Percentiles rank a stretch among this genome's conserved stretches.
Conservation (phyloP, 768 basidiomycete genomes). For the Kwoniella bestiolae region DNA sequence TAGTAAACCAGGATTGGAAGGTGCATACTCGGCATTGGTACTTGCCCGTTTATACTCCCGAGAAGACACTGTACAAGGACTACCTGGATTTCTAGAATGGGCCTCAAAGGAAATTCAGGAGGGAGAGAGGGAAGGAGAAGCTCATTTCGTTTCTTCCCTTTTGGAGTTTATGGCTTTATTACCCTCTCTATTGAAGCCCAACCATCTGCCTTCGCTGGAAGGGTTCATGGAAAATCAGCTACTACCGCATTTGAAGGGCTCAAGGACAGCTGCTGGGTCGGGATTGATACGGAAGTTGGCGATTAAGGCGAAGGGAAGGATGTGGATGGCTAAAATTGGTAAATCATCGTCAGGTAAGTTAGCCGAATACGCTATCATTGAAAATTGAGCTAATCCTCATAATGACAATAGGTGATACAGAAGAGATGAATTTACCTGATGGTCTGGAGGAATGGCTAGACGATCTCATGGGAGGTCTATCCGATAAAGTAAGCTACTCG, state of each 20-base stretch:
- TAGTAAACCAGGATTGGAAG: conserved; percentile 68
- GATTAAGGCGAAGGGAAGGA: conserved; percentile 52
- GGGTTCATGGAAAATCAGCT: conserved; percentile 64
- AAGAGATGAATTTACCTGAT: conserved; percentile 66
- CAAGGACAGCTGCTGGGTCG: conserved; percentile 30
- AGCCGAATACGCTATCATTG: not conserved
- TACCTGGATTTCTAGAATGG: conserved; percentile 38
- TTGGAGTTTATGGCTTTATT: conserved; percentile 39
- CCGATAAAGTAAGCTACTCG: conserved; percentile 70
- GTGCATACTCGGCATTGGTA: conserved; percentile 79
- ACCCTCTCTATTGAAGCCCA: conserved; percentile 64
- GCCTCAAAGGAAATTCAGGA: conserved; percentile 33
- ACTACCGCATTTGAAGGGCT: conserved; percentile 57
- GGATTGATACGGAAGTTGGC: conserved; percentile 52
- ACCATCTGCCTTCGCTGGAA: conserved; percentile 61
- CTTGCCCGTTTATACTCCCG: conserved; percentile 80
- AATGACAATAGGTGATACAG: conserved; percentile 46
- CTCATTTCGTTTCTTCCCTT: conserved; percentile 42
- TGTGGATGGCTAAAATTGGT: conserved; percentile 51
- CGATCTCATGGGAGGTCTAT: conserved; percentile 70
- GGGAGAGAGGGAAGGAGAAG: conserved; percentile 40
- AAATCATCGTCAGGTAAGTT: not conserved
- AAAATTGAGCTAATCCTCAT: not conserved
- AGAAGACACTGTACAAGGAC: conserved; percentile 59
- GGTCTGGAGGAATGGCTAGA: conserved; percentile 76